Evolutionary conservation across 306 rosid species (phyloP), one percentile per base, ranked within the genome.

Genomic region (Hippophae rhamnoides): DNA sequence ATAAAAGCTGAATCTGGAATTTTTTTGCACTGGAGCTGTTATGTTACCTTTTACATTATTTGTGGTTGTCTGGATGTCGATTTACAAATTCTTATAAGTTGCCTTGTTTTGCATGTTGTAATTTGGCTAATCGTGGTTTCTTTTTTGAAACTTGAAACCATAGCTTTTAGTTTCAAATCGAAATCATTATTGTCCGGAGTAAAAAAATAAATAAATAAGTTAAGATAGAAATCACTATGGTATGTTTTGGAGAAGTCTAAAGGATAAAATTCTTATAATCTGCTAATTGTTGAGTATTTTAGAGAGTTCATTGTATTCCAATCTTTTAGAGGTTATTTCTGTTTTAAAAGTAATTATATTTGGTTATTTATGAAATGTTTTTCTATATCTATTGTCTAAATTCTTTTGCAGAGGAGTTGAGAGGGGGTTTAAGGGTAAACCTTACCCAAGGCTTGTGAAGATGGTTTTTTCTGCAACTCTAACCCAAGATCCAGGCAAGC

Each of bases 401-500:
- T 47, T 59, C 18, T 60, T 31, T 60, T 64, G 56, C 70, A 87
- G 96, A 73, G 89, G 95, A 61, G 69, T 85, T 60, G 98, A 83
- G 85, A 82, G 93, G 84, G 95, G 95, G 27, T 83, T 86, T 65
- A 87, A 80, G 67, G 89, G 85, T 68, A 80, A 71, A 68, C 79
- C 79, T 63, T 71, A 75, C 66, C 89, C 88, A 23, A 83, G 98
- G 89, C 79, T 92, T 54, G 84, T 73, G 62, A 92, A 92, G 86
- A 83, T 92, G 75, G 88, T 85, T 76, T 80, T 92, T 61, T 88
- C 96, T 64, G 98, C 95, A 7, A 92, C 88, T 26, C 58, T 85
- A 48, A 85, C 96, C 65, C 96, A 82, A 74, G 89, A 87, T 71
- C 95, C 96, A 57, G 81, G 96, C 71, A 87, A 82, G 81, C 89